Evolutionary conservation across 306 rosid genomes (phyloP).

Genomic region (Elaeagnus macrophylla): DNA sequence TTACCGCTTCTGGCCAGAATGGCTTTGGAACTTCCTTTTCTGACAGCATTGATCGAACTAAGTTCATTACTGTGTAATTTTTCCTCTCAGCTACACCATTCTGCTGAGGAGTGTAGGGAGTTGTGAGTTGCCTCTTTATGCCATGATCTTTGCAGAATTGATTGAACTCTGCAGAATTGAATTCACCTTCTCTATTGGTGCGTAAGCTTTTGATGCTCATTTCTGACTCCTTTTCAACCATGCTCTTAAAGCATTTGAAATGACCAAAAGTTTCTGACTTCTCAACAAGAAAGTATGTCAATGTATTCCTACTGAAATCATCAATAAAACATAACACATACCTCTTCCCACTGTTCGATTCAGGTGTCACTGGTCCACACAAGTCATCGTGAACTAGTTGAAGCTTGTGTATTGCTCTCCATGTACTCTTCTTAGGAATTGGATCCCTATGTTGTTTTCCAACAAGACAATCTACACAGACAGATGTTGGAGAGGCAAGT

Average conservation of each 20-base stretch:
- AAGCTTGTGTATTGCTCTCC: constrained; percentile 8
- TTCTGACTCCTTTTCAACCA: too few species aligned
- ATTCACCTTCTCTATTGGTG: too few species aligned
- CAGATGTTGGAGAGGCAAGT: neutral
- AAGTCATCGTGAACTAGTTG: constrained; percentile 3
- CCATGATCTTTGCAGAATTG: too few species aligned
- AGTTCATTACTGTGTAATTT: constrained; percentile 10
- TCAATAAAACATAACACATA: too few species aligned
- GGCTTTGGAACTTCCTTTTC: constrained; percentile 11
- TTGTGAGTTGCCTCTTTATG: constrained; percentile 10
- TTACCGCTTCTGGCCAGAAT: constrained; percentile 11
- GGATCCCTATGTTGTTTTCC: constrained; percentile 4
- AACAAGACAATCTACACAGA: neutral
- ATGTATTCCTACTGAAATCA: too few species aligned
- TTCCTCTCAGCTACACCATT: constrained; percentile 11
- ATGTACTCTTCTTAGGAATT: constrained; percentile 3
- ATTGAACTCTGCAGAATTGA: too few species aligned
- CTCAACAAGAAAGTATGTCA: too few species aligned
- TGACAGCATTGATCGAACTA: constrained; percentile 13
- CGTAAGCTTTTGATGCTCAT: too few species aligned
- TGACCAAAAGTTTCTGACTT: too few species aligned
- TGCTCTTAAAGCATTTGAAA: too few species aligned
- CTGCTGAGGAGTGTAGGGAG: constrained; percentile 10
- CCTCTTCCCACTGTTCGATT: constrained; percentile 5
- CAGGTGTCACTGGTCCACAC: constrained; percentile 1